These are phyloP conservation scores for Thalassiosira oceanica DNA, from an alignment of 352 stramenopile species.

Conservation along the genomic window DNA sequence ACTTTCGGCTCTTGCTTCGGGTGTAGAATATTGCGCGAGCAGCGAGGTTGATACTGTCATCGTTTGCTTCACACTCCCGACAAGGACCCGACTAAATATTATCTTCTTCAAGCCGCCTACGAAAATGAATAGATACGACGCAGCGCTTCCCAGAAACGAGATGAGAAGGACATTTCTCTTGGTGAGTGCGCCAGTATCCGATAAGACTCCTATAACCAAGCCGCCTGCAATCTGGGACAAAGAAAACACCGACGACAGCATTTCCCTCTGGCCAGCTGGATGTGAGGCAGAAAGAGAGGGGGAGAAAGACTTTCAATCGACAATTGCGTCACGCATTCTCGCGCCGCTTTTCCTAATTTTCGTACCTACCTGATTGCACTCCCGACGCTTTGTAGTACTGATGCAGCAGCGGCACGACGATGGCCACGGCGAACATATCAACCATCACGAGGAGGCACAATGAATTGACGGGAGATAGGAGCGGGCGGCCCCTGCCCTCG, in stretches of 20 bases:
- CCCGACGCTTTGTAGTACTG: constrained; percentile 73
- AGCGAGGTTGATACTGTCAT: constrained; percentile 74
- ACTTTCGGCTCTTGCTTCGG: constrained; percentile 40
- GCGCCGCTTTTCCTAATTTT: no score
- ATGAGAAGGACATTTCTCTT: constrained; percentile 56
- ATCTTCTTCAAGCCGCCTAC: constrained; percentile 48
- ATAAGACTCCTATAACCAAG: constrained; percentile 58
- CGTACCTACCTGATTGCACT: no score
- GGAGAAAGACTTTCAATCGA: no score
- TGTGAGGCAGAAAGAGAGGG: no score
- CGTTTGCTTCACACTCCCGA: constrained; percentile 76
- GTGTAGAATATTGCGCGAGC: constrained; percentile 51
- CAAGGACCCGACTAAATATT: constrained; percentile 56
- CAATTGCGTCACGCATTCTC: no score
- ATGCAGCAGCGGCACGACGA: constrained; percentile 69
- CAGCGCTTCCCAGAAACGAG: constrained; percentile 60
- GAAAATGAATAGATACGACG: constrained; percentile 67
- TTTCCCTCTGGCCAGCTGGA: constrained; percentile 57
- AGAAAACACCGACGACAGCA: constrained; percentile 66
- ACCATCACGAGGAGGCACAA: constrained; percentile 60
- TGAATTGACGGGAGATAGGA: constrained; percentile 5
- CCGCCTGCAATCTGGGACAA: constrained; percentile 67
- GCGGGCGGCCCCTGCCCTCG: no score
- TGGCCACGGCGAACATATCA: constrained; percentile 67
- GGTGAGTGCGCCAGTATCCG: constrained; percentile 49